Conservation (phyloP, 345 rosid genomes). For the Syzygium grande region DNA sequence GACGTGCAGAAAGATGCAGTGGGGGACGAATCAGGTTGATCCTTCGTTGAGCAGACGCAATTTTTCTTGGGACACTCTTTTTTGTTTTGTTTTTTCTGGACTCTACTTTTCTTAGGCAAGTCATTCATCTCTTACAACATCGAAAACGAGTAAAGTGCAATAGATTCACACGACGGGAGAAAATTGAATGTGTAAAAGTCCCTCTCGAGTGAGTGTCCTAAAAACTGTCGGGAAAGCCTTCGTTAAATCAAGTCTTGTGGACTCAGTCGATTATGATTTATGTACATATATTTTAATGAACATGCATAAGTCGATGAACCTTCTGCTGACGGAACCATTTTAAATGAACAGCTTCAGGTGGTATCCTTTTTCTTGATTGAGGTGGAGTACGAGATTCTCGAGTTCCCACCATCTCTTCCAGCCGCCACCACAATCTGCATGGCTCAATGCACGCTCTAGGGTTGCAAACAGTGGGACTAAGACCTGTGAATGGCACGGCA, state of each 20-base stretch:
- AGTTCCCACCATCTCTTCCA: slow-evolving; percentile 65
- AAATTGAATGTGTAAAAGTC: not conserved
- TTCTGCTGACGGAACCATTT: too few relatives aligned
- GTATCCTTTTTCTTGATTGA: slow-evolving; percentile 75
- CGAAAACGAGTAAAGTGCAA: not conserved
- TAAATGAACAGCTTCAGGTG: slow-evolving; percentile 43
- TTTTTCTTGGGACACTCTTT: too few relatives aligned
- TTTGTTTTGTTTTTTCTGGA: too few relatives aligned
- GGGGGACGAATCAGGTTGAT: too few relatives aligned
- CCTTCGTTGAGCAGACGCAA: too few relatives aligned
- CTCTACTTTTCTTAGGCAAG: too few relatives aligned
- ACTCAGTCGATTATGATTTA: not conserved
- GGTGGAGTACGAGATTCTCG: slow-evolving; percentile 84
- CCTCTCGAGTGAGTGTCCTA: not conserved
- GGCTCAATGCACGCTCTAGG: slow-evolving; percentile 55
- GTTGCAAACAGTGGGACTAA: slow-evolving; percentile 61
- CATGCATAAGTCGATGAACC: not conserved
- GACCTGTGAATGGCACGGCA: slow-evolving; percentile 57
- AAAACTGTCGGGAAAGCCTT: not conserved
- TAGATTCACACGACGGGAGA: not conserved
- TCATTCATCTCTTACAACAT: too few relatives aligned
- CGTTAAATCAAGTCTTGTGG: not conserved
- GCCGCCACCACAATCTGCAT: slow-evolving; percentile 79
- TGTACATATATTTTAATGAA: not conserved
- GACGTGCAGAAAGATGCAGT: too few relatives aligned